Evolutionary conservation across 352 stramenopile species (phyloP).

Genomic region (Pythium phragmiticola): DNA sequence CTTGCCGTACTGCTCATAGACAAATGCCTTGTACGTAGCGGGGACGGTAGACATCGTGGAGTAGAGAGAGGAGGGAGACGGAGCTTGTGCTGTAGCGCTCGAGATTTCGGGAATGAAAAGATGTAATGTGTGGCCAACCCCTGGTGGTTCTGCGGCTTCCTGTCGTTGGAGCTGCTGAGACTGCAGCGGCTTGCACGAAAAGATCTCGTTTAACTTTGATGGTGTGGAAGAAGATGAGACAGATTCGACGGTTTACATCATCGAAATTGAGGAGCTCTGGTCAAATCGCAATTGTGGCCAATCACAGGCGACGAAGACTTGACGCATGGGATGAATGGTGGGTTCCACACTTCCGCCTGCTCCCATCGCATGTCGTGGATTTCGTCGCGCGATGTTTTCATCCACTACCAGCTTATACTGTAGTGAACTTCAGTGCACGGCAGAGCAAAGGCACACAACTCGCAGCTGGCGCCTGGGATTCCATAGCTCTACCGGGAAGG

Average conservation of each 20-base stretch:
- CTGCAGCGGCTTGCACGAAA: neutral
- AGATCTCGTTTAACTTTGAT: neutral
- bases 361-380: no score
- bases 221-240: neutral
- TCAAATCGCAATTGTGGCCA: neutral
- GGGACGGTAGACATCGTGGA: slow-evolving; percentile 12
- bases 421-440: no score
- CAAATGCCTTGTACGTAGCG: slow-evolving; percentile 23
- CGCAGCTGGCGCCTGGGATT: no score
- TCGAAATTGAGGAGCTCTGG: neutral
- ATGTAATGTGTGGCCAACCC: neutral
- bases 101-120: neutral
- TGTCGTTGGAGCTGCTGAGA: neutral
- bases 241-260: neutral
- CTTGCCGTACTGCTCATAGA: slow-evolving; percentile 24
- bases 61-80: neutral
- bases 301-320: neutral
- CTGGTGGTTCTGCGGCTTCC: neutral
- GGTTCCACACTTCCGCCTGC: no score
- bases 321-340: no score
- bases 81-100: neutral
- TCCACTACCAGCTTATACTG: no score
- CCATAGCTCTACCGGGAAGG: no score
- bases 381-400: no score
- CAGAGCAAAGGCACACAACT: no score